Evolutionary conservation across 164 flowering plant genomes (phyloP).

Genomic region (Magnolia changhungtana): DNA sequence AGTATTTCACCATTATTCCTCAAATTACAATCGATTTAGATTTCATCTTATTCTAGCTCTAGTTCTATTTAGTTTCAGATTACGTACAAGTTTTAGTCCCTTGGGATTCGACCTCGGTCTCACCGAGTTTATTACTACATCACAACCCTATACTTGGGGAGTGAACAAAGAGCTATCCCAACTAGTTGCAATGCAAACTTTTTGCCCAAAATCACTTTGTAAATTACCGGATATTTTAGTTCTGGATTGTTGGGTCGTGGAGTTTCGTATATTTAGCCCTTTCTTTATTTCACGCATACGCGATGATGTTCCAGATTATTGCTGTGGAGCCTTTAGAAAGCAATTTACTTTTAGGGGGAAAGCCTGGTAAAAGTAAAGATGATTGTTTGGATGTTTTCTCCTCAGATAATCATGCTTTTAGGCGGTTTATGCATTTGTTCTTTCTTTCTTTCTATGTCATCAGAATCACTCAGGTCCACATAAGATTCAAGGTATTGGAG

Average conservation of each 20-base stretch:
- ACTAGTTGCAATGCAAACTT: too few species aligned
- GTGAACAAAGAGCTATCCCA: too few species aligned
- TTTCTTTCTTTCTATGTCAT: background rate
- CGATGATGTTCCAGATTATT: conserved; percentile 46
- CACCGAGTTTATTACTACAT: too few species aligned
- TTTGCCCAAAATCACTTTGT: too few species aligned
- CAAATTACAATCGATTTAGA: too few species aligned
- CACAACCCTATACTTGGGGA: too few species aligned
- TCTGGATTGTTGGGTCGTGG: background rate
- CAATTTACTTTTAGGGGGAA: conserved; percentile 89
- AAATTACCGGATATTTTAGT: background rate
- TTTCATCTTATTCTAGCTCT: too few species aligned
- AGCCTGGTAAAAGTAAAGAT: conserved; percentile 59
- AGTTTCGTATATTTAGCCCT: background rate
- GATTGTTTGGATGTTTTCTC: background rate
- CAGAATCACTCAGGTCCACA: conserved; percentile 62
- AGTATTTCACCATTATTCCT: too few species aligned
- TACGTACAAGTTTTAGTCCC: too few species aligned
- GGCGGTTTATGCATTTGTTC: background rate
- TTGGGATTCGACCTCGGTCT: too few species aligned
- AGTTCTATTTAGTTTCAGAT: too few species aligned
- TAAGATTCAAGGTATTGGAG: too few species aligned
- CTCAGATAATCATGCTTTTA: background rate
- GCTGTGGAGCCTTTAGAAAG: conserved; percentile 95
- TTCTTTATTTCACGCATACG: background rate